Evolutionary conservation across 768 basidiomycete species (phyloP), one percentile per base, ranked within the genome.

Genomic region (Hygrophoropsis aurantiaca): DNA sequence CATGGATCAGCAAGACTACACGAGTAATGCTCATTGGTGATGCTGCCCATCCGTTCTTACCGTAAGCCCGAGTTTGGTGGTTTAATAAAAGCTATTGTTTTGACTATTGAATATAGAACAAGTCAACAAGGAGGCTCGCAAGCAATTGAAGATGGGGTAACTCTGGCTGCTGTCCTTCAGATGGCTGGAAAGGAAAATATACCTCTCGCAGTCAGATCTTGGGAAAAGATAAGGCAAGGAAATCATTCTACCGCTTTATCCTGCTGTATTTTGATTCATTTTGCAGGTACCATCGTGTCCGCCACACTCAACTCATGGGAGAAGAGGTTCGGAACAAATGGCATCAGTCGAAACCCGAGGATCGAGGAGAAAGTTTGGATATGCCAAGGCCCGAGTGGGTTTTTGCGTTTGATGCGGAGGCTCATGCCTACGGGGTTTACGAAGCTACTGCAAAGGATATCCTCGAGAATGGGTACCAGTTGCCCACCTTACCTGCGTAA

Each of bases 91-190:
- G 7, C 7, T 38, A 11, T 25, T n/a, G 19, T 30, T 7, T 37
- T 21, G 13, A 55, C 59, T 42, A 58, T 37, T 21, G 13, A 55
- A 61, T 42, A 58, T 46, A 38, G 36, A 9, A 38, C 36, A 16
- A 38, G 36, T 7, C 52, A 59, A 18, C 63, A 71, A 57, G 72
- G 72, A 5, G 72, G 71, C 1, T 62, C 72, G 0, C 68, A 69
- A 34, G 71, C 72, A 1, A 60, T 69, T 27, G 72, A 73, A 49
- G 72, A 74, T 44, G 70, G 57, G 5, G 68, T 62, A 0, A 67
- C 67, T 2, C 52, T 74, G 15, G 66, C 60, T 1, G 56, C 62
- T 13, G 55, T 68, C 5, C 51, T 74, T 16, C 48, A 54, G n/a
- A 41, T 59, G 30, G 56, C 56, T 15, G 54, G 56, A 16, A 52